Conservation (phyloP, 176 grass and related monocot genomes). For the Cenchrus fungigraminus region DNA sequence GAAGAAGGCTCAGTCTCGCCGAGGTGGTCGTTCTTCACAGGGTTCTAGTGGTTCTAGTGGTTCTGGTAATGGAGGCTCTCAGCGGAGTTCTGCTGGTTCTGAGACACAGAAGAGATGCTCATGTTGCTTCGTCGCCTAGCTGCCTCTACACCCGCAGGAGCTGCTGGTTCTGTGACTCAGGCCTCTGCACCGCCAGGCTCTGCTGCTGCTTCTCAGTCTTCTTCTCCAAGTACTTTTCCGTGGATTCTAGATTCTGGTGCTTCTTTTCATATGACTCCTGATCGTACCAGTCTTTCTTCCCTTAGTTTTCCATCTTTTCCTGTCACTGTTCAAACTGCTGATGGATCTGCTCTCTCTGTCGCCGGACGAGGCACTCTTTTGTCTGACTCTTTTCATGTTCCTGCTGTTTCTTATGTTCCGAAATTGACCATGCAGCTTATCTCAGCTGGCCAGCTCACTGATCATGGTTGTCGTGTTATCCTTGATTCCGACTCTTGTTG, state of each 20-base stretch:
- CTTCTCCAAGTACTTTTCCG: not conserved
- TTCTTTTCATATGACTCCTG: not conserved
- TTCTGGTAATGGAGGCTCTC: not conserved
- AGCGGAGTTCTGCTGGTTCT: not conserved
- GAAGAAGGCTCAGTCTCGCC: not conserved
- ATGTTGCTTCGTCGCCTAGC: too few relatives aligned
- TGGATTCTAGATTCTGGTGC: not conserved
- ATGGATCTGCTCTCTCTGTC: not conserved
- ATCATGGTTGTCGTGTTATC: too few relatives aligned
- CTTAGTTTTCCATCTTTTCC: not conserved
- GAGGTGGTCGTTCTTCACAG: not conserved
- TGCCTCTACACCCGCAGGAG: too few relatives aligned
- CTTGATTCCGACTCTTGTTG: too few relatives aligned
- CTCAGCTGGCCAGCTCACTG: too few relatives aligned
- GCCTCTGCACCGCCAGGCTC: not conserved
- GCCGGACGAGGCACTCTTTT: not conserved
- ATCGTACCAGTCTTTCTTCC: not conserved
- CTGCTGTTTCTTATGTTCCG: not conserved
- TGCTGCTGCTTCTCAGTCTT: not conserved
- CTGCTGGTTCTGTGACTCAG: too few relatives aligned
- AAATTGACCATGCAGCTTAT: not conserved
- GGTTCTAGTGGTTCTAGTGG: not conserved
- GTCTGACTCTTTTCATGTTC: not conserved
- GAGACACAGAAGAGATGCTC: not conserved
- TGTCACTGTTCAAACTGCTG: not conserved